phyloP scores from a whole-genome alignment of 176 grass and related monocot genomes.

The Metroxylon sagu region DNA sequence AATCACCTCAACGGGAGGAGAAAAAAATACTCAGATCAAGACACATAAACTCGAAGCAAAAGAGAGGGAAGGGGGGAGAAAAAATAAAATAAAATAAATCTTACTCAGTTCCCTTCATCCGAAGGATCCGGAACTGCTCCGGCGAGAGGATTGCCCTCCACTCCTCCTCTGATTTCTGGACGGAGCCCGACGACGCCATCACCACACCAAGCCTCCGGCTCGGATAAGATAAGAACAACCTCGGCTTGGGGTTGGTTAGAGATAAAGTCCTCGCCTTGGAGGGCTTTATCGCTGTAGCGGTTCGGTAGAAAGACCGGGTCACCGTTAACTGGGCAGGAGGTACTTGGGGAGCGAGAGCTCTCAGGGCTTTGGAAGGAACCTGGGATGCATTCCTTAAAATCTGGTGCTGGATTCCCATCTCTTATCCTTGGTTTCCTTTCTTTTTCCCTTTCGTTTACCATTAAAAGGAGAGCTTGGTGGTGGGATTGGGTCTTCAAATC shows the following conservation, averaged over 20 bases:
- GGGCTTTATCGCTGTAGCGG: too few species aligned
- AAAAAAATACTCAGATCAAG: too few species aligned
- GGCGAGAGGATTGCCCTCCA: slow-evolving; percentile 77
- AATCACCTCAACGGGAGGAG: too few species aligned
- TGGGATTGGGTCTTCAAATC: too few species aligned
- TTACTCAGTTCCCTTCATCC: slow-evolving; percentile 88
- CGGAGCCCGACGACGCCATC: slow-evolving; percentile 20
- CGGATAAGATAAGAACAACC: background rate
- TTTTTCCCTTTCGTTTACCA: too few species aligned
- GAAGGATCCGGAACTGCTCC: slow-evolving; percentile 96
- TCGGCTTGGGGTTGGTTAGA: too few species aligned
- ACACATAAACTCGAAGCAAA: background rate
- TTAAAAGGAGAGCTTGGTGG: too few species aligned
- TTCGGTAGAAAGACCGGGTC: background rate
- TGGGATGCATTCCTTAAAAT: background rate
- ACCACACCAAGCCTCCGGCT: background rate
- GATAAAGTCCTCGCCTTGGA: too few species aligned
- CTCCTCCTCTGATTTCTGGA: slow-evolving; percentile 75
- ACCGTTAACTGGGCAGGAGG: background rate
- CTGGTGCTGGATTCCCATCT: background rate
- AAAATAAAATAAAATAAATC: background rate
- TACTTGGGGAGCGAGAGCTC: background rate
- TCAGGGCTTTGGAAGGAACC: background rate
- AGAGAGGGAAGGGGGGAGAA: background rate
- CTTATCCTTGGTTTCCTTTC: too few species aligned